Evolutionary conservation across 106 monocot species (phyloP).

Genomic region (Posidonia australis): DNA sequence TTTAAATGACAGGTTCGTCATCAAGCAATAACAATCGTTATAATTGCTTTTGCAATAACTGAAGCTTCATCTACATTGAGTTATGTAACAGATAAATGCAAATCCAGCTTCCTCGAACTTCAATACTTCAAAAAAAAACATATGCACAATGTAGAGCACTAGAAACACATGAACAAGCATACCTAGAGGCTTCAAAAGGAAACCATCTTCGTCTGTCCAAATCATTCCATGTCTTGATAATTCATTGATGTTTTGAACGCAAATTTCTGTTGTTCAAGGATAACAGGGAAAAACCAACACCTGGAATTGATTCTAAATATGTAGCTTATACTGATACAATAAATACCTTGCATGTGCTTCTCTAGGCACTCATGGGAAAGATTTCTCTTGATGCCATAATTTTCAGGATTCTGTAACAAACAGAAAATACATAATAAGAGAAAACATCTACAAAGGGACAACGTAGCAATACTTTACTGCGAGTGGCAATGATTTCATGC

Average conservation of each 20-base stretch:
- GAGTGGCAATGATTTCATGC: conserved; percentile 13
- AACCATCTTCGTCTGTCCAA: conserved; percentile 93
- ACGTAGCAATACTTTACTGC: not conserved
- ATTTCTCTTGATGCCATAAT: conserved; percentile 75
- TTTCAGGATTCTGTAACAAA: conserved; percentile 73
- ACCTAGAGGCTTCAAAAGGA: conserved; percentile 90
- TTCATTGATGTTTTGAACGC: conserved; percentile 76
- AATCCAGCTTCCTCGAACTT: not conserved
- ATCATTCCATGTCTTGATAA: conserved; percentile 75
- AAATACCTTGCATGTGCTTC: conserved; percentile 76
- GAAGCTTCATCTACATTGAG: no score
- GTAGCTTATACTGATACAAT: not conserved
- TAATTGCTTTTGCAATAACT: no score
- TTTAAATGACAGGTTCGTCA: no score
- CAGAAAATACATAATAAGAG: not conserved
- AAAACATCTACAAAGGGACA: not conserved
- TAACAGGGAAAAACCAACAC: not conserved
- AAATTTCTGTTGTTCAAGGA: conserved; percentile 58
- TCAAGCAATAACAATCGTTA: no score
- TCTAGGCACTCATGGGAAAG: conserved; percentile 52
- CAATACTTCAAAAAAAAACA: no score
- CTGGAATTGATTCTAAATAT: not conserved
- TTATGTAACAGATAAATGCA: not conserved
- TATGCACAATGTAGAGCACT: not conserved
- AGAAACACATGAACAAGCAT: conserved; percentile 3